phyloP scores from a whole-genome alignment of 805 yeast species.

The Cyberlindnera nakhonratchasimensis region DNA sequence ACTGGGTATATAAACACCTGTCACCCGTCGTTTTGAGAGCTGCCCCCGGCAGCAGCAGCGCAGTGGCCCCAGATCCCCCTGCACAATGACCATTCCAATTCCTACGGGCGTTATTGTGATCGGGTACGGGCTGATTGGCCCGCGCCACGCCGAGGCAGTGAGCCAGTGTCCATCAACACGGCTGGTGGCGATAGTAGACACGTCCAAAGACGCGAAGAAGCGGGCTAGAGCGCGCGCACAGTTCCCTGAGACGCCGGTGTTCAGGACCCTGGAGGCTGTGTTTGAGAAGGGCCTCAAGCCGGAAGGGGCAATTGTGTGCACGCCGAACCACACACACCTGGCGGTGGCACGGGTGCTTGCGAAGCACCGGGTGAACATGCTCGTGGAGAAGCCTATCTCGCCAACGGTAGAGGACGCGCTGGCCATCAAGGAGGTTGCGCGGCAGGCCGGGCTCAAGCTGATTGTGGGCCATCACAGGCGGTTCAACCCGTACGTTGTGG shows the following conservation, averaged over 20 bases:
- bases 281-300: conserved; percentile 11
- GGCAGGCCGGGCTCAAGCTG: conserved; percentile 10
- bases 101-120: conserved; percentile 16
- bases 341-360: conserved; percentile 12
- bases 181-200: conserved; percentile 18
- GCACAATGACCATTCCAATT: conserved; percentile 11
- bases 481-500: conserved; percentile 22
- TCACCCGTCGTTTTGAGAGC: background rate
- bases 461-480: conserved; percentile 24
- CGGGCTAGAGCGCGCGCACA: conserved; percentile 9
- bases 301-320: conserved; percentile 22
- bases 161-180: conserved; percentile 14
- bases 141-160: conserved; percentile 23
- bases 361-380: conserved; percentile 11
- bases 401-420: conserved; percentile 18
- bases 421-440: conserved; percentile 12
- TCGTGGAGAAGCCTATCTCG: conserved; percentile 22
- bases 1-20: no score
- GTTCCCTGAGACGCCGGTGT: conserved; percentile 12
- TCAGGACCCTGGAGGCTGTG: conserved; percentile 8
- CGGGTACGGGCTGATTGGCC: conserved; percentile 24
- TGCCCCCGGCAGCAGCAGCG: no score
- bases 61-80: background rate
- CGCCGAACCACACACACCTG: conserved; percentile 21
- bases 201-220: conserved; percentile 12